A percentile compares a stretch with the other conserved stretches of the same genome.
Evolutionary conservation across 257 asterid species (phyloP).

Genomic region (Petunia axillaris): DNA sequence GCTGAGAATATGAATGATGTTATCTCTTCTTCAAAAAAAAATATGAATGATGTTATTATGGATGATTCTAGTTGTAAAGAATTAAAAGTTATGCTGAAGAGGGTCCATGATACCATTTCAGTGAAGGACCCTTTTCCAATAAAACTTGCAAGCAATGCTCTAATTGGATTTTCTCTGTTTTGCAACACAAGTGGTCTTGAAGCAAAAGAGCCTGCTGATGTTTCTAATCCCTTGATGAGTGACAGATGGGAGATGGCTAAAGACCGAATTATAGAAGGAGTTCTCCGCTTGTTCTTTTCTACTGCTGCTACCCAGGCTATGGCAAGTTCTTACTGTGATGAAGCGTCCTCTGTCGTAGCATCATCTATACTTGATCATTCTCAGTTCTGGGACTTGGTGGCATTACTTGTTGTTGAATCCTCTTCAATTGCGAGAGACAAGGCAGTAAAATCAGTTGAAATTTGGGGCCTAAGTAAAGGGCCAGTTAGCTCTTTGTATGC

Average conservation of each 20-base stretch:
- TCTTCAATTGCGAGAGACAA: slow-evolving; percentile 86
- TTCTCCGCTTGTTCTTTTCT: slow-evolving; percentile 88
- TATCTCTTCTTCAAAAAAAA: slow-evolving; percentile 20
- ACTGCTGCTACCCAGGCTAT: slow-evolving; percentile 82
- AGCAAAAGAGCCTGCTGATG: slow-evolving; percentile 46
- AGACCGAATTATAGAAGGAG: slow-evolving; percentile 78
- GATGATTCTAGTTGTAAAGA: slow-evolving; percentile 42
- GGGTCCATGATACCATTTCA: slow-evolving; percentile 49
- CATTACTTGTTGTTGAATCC: slow-evolving; percentile 69
- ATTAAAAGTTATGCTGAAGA: slow-evolving; percentile 45
- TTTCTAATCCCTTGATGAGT: slow-evolving; percentile 47
- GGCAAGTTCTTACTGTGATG: slow-evolving; percentile 50
- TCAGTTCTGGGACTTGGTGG: slow-evolving; percentile 88
- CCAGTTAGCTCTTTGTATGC: slow-evolving; percentile 80
- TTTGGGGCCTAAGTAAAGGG: slow-evolving; percentile 96
- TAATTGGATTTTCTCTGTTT: slow-evolving; percentile 70
- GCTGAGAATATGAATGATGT: slow-evolving; percentile 70
- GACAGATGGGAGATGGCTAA: slow-evolving; percentile 77
- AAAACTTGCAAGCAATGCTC: slow-evolving; percentile 80
- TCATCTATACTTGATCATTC: slow-evolving; percentile 67
- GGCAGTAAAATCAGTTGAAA: slow-evolving; percentile 83
- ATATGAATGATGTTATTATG: slow-evolving; percentile 51
- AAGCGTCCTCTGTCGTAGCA: slow-evolving; percentile 71
- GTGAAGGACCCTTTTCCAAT: slow-evolving; percentile 52
- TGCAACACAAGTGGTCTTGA: slow-evolving; percentile 47